Base-by-base conservation (phyloP, 2,329 filamentous ascomycete genomes). In the Ilyonectria destructans region DNA sequence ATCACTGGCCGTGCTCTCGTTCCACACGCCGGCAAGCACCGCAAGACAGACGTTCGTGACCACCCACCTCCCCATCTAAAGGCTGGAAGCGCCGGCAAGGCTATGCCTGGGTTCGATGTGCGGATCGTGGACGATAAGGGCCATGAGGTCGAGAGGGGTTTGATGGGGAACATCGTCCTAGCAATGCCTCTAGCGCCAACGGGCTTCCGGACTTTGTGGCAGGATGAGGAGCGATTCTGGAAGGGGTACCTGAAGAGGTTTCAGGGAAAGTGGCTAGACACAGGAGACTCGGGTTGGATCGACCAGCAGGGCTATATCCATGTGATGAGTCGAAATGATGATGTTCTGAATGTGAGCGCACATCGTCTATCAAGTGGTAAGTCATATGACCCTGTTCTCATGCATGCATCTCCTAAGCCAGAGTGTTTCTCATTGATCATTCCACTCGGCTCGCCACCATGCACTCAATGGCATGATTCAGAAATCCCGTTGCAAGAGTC, bases 291-390 rank as follows among this genome's bases (percentile, higher is more conserved):
- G 0, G 95, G 96, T 0, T 91, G 95, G 85, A 90, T 98, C 65
- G 95, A 98, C 77, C 80, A 87, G 15, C 91, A 96, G 46, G 89
- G 89, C 5, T 91, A 91, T 74, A 86, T 91, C 46, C 87, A 88
- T 71, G 88, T 91, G 72, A 90, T 91, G 89, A 87, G 87, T 46
- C 82, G 89, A 46, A 86, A 84, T 35, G 95, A 98, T 82, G 95
- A 98, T 80, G 92, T 98, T 67, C 95, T 98, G 77, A 98, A 98
- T 77, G 95, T 97, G n/a, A 95, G 95, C 46, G 95, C 95, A 6
- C 95, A 98, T 83, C 89, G 95, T 15, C 91, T 98, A 69, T 96
- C 93, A 70, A 97, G 95, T 12, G 94, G 93, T 93, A 85, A 75
- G 86, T 80, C 26, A 33, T 2, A 35, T 33, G 26, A 26, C 8